phyloP scores from a whole-genome alignment of 768 basidiomycete genomes.

The Plicaturopsis crispa region DNA sequence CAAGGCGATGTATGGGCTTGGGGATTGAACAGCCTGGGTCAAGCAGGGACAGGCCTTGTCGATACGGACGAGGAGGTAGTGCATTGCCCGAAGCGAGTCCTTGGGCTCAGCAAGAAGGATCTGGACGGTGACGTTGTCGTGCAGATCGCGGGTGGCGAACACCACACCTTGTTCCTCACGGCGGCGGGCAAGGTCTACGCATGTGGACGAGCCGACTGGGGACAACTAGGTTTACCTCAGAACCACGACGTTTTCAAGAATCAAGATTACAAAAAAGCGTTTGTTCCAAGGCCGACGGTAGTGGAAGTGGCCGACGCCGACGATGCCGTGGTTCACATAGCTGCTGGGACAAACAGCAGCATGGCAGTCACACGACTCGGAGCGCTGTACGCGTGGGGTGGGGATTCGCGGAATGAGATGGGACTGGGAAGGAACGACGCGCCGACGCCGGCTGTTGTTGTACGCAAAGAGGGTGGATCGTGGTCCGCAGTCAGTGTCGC shows the following conservation, averaged over 20 bases:
- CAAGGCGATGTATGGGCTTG: constrained; percentile 84
- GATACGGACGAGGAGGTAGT: constrained; percentile 49
- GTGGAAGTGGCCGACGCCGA: constrained; percentile 55
- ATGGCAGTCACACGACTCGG: constrained; percentile 61
- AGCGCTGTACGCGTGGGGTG: constrained; percentile 71
- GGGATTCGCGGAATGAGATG: constrained; percentile 70
- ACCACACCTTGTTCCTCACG: constrained; percentile 89
- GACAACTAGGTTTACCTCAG: constrained; percentile 73
- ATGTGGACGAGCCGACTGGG: constrained; percentile 77
- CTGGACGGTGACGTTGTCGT: constrained; percentile 56
- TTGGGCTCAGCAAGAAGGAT: constrained; percentile 50
- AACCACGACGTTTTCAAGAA: constrained; percentile 62
- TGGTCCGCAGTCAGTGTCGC: constrained; percentile 60
- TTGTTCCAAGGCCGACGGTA: constrained; percentile 56
- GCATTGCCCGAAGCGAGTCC: constrained; percentile 56
- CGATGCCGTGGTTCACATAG: constrained; percentile 59
- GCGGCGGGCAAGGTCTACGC: constrained; percentile 78
- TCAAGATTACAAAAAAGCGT: constrained; percentile 42
- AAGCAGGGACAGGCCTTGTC: constrained; percentile 54
- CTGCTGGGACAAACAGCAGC: constrained; percentile 64
- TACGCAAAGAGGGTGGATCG: constrained; percentile 63
- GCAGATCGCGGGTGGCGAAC: constrained; percentile 77
- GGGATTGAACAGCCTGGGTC: constrained; percentile 92
- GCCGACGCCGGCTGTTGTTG: constrained; percentile 56
- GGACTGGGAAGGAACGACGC: constrained; percentile 60